Percentiles rank a stretch among this genome's conserved stretches.
Conservation (phyloP, 306 rosid genomes). For the Pyrus betulifolia region DNA sequence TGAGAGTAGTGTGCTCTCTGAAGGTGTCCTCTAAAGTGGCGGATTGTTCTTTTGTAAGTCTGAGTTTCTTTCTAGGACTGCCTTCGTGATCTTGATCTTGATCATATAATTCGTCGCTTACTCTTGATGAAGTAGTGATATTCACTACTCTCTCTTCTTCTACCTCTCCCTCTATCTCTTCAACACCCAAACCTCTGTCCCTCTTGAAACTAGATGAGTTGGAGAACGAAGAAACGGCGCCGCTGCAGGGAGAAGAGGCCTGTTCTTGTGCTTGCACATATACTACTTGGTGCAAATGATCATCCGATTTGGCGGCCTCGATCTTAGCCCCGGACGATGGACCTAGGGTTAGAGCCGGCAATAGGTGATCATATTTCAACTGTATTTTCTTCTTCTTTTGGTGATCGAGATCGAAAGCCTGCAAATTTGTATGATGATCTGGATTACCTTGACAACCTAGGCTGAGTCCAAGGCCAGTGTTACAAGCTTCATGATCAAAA, state of each 20-base stretch:
- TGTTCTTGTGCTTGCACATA: constrained; percentile 3
- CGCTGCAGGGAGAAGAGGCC: constrained; percentile 32
- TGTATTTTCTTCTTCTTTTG: constrained; percentile 23
- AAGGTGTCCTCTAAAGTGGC: constrained; percentile 59
- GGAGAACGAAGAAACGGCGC: constrained; percentile 58
- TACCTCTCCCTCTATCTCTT: constrained; percentile 9
- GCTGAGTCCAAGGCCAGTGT: constrained; percentile 47
- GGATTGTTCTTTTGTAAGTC: constrained; percentile 78
- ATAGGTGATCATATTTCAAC: constrained; percentile 24
- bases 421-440: not conserved
- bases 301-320: not conserved
- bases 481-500: constrained; percentile 28
- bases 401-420: constrained; percentile 6
- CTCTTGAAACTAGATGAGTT: constrained; percentile 60
- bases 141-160: constrained; percentile 18
- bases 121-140: not conserved
- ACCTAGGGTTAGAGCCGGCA: constrained; percentile 58
- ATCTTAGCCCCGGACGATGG: constrained; percentile 21
- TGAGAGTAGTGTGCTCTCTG: constrained; percentile 58
- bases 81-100: constrained; percentile 27
- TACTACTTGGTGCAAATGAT: not conserved
- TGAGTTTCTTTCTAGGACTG: constrained; percentile 69
- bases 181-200: constrained; percentile 45
- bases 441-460: constrained; percentile 16
- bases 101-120: constrained; percentile 26